Evolutionary conservation across 371 early-diverging fungal genomes (phyloP).

Genomic region (Mucor racemosus): DNA sequence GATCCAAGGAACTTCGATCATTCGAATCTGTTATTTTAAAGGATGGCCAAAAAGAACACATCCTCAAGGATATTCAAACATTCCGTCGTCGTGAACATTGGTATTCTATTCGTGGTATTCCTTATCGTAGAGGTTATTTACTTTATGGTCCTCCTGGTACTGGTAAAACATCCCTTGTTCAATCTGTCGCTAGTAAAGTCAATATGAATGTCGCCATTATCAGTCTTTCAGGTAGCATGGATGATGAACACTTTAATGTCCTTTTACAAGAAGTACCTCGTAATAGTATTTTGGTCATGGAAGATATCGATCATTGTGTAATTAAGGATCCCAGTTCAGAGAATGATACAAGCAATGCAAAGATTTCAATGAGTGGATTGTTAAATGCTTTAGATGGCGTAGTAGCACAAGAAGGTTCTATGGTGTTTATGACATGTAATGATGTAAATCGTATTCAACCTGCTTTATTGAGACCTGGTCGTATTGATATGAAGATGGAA

Average conservation of each 20-base stretch:
- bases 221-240: conserved; percentile 37
- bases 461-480: conserved; percentile 95
- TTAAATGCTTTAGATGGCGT: conserved; percentile 97
- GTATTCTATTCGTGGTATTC: conserved; percentile 91
- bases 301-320: conserved; percentile 56
- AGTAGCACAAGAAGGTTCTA: conserved; percentile 85
- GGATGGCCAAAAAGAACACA: conserved; percentile 41
- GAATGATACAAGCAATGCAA: conserved; percentile 48
- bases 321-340: conserved; percentile 29
- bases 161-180: conserved; percentile 70
- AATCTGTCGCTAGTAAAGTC: conserved; percentile 60
- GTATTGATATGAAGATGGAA: conserved; percentile 88
- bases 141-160: conserved; percentile 76
- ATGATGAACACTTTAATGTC: conserved; percentile 38
- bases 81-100: conserved; percentile 58
- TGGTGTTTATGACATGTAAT: conserved; percentile 96
- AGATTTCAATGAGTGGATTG: conserved; percentile 89
- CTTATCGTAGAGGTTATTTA: conserved; percentile 89
- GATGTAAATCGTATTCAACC: conserved; percentile 92
- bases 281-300: conserved; percentile 47
- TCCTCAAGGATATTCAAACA: conserved; percentile 39
- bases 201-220: conserved; percentile 50
- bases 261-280: conserved; percentile 35
- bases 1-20: conserved; percentile 35
- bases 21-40: conserved; percentile 47